phyloP scores from a whole-genome alignment of 129 eudicot species.

The Ambrosia artemisiifolia region DNA sequence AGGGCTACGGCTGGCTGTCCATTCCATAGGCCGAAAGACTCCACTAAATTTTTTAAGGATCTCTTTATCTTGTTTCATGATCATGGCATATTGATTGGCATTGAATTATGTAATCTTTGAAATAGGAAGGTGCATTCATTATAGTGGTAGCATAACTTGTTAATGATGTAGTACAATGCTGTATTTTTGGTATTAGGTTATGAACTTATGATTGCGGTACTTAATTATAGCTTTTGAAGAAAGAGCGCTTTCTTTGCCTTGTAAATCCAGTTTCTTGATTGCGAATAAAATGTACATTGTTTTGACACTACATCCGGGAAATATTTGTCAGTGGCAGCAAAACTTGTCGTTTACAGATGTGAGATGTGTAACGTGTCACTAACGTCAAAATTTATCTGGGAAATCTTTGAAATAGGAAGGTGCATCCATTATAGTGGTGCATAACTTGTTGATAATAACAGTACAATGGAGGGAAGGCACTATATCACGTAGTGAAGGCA shows the following conservation, averaged over 20 bases:
- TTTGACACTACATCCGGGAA: neutral
- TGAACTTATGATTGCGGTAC: neutral
- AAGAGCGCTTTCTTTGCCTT: neutral
- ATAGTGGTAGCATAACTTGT: constrained; percentile 2
- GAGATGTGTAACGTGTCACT: neutral
- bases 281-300: neutral
- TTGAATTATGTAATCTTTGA: neutral
- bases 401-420: constrained; percentile 12
- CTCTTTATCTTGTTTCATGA: neutral
- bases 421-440: neutral
- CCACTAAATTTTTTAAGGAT: neutral
- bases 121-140: constrained; percentile 11
- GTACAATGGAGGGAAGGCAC: neutral
- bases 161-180: neutral
- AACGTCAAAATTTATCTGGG: neutral
- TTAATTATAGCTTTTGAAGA: neutral
- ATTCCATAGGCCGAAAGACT: too few relatives aligned
- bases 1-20: too few relatives aligned
- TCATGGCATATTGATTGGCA: constrained; percentile 20
- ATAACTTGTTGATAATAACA: neutral
- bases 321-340: neutral
- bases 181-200: neutral
- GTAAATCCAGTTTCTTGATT: neutral
- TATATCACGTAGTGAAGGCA: neutral
- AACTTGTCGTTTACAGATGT: constrained; percentile 9